phyloP scores from a whole-genome alignment of 148 eudicot species.

The Chenopodium quinoa region DNA sequence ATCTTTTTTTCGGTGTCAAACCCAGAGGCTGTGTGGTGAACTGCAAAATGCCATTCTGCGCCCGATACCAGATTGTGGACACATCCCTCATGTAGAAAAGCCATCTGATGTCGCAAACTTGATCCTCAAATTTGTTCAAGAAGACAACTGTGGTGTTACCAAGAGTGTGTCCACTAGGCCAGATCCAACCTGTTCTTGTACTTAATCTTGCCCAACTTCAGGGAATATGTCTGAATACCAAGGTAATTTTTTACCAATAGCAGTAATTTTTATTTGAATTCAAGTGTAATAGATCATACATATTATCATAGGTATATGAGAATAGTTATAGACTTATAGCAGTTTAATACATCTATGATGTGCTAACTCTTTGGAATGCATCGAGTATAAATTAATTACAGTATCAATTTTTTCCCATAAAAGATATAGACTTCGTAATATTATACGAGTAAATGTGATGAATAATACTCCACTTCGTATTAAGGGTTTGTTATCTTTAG shows the following conservation, averaged over 20 bases:
- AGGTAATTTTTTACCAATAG: too few relatives aligned
- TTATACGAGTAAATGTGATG: too few relatives aligned
- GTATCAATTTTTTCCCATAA: too few relatives aligned
- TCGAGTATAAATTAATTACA: too few relatives aligned
- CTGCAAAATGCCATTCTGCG: slow-evolving; percentile 63
- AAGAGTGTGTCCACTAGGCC: neutral
- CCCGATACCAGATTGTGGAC: slow-evolving; percentile 84
- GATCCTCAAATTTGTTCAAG: slow-evolving; percentile 49
- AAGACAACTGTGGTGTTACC: neutral
- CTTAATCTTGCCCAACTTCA: neutral
- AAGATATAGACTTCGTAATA: too few relatives aligned
- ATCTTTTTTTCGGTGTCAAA: neutral
- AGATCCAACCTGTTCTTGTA: neutral
- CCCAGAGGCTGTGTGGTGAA: slow-evolving; percentile 73
- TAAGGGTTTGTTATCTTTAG: too few relatives aligned
- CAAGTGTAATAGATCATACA: too few relatives aligned
- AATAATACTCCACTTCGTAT: too few relatives aligned
- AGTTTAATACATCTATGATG: neutral
- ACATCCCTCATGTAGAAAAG: slow-evolving; percentile 85
- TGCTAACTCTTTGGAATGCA: neutral
- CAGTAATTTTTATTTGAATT: too few relatives aligned
- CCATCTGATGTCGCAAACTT: slow-evolving; percentile 55
- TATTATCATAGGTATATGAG: too few relatives aligned
- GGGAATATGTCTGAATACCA: neutral
- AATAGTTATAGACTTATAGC: too few relatives aligned